phyloP scores from a whole-genome alignment of 768 basidiomycete genomes.

The Kwoniella europaea region DNA sequence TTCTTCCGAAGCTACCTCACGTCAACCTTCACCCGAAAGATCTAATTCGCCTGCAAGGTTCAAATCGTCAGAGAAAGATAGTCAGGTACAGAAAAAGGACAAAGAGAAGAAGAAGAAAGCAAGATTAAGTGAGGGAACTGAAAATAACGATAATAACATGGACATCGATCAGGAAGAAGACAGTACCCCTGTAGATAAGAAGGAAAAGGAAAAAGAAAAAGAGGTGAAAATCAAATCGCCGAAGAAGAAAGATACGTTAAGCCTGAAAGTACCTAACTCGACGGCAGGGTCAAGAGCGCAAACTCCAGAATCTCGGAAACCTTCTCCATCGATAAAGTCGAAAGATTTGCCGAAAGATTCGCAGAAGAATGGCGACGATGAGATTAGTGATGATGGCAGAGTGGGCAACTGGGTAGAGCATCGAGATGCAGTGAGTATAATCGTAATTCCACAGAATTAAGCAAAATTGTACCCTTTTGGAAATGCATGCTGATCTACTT shows the following conservation, averaged over 20 bases:
- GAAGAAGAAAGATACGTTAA: constrained; percentile 12
- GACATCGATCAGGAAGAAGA: constrained; percentile 6
- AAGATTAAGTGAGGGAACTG: constrained; percentile 18
- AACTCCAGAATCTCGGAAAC: constrained; percentile 12
- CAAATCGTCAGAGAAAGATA: constrained; percentile 4
- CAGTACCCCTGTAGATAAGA: constrained; percentile 17
- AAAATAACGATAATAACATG: constrained; percentile 9
- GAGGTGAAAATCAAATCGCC: constrained; percentile 15
- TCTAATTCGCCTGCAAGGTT: constrained; percentile 26
- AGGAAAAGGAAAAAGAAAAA: constrained; percentile 24
- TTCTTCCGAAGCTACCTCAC: constrained; percentile 14
- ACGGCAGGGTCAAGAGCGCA: constrained; percentile 4
- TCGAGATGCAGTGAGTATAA: constrained; percentile 36
- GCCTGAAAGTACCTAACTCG: constrained; percentile 9
- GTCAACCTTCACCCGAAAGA: constrained; percentile 22
- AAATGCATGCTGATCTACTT: background rate
- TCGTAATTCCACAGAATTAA: background rate
- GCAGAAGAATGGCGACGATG: background rate
- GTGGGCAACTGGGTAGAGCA: constrained; percentile 34
- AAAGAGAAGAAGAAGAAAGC: constrained; percentile 22
- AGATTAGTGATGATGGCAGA: constrained; percentile 19
- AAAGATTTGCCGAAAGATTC: constrained; percentile 9
- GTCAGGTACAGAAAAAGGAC: constrained; percentile 2
- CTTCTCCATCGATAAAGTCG: constrained; percentile 11
- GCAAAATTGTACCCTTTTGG: too few relatives aligned